A percentile compares a stretch with the other conserved stretches of the same genome.
These are phyloP conservation scores for Podospora conica DNA, from an alignment of 495 filamentous ascomycete genomes.

Conservation along the genomic window DNA sequence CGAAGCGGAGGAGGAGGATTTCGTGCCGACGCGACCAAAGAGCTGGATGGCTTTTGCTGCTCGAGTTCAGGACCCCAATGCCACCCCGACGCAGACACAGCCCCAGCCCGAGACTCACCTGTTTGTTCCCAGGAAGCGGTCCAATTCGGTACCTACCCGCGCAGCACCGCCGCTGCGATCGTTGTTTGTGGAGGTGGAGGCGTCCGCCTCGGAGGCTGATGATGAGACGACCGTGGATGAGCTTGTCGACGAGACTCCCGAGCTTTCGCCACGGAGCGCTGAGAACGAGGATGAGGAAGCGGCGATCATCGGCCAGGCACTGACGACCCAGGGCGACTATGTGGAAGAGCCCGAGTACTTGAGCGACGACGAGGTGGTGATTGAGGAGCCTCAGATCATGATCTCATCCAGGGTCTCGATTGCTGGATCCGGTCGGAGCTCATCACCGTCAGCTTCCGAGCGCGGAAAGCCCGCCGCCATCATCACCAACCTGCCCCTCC, in stretches of 20 bases:
- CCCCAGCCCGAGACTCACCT: slow-evolving; percentile 25
- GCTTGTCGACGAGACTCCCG: too few species aligned
- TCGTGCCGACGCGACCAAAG: slow-evolving; percentile 43
- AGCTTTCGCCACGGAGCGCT: not conserved
- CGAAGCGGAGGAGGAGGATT: slow-evolving; percentile 38
- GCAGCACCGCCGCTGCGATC: slow-evolving; percentile 2
- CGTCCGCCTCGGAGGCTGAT: not conserved
- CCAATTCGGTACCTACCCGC: slow-evolving; percentile 48
- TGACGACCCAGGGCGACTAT: slow-evolving; percentile 1
- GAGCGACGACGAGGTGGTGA: slow-evolving; percentile 37
- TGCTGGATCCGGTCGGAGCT: slow-evolving; percentile 31
- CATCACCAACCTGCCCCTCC: slow-evolving; percentile 33
- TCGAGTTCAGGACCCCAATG: not conserved
- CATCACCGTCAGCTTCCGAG: slow-evolving; percentile 37
- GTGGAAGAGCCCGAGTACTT: slow-evolving; percentile 24
- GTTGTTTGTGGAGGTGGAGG: not conserved
- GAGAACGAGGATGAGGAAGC: not conserved
- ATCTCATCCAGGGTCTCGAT: slow-evolving; percentile 52
- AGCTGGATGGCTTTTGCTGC: slow-evolving; percentile 51
- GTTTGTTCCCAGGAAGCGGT: slow-evolving; percentile 42
- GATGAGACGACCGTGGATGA: not conserved
- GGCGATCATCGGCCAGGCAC: not conserved
- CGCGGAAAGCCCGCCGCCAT: slow-evolving; percentile 33
- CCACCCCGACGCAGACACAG: slow-evolving; percentile 29
- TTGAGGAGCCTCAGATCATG: slow-evolving; percentile 49